These are phyloP conservation scores for Tubosaeta sp. DNA, from an alignment of 768 basidiomycete species.

Conservation along the genomic window DNA sequence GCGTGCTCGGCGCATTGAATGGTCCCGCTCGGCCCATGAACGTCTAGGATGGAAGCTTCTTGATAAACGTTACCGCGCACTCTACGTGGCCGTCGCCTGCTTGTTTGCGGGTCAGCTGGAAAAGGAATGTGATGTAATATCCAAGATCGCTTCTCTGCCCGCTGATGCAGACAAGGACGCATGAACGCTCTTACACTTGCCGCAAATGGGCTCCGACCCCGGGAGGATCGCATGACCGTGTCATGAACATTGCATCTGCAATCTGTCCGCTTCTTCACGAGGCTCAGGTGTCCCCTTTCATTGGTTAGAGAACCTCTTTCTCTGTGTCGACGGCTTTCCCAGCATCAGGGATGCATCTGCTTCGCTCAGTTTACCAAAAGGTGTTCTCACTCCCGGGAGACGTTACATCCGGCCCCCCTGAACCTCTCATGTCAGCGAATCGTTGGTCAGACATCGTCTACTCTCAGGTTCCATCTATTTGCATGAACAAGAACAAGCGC, in stretches of 20 bases:
- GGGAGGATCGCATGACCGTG: conserved; percentile 53
- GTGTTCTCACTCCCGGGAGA: conserved; percentile 57
- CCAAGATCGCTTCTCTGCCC: conserved; percentile 33
- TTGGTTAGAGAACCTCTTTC: conserved; percentile 11
- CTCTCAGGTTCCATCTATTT: conserved; percentile 53
- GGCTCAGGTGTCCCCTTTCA: conserved; percentile 20
- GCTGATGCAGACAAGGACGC: conserved; percentile 21
- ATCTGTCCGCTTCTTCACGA: conserved; percentile 51
- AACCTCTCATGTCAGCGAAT: conserved; percentile 58
- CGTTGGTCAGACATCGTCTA: conserved; percentile 58
- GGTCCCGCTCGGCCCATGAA: conserved; percentile 28
- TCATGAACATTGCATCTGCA: conserved; percentile 62
- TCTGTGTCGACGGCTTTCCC: conserved; percentile 28
- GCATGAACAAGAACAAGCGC: conserved; percentile 56
- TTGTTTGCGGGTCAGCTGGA: conserved; percentile 52
- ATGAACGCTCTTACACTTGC: conserved; percentile 45
- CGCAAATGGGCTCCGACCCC: conserved; percentile 70
- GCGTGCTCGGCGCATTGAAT: conserved; percentile 14
- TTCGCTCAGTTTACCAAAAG: conserved; percentile 56
- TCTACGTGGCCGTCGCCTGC: conserved; percentile 59
- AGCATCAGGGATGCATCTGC: conserved; percentile 34
- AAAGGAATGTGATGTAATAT: conserved; percentile 43
- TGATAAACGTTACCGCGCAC: conserved; percentile 52
- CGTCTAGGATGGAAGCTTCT: conserved; percentile 39
- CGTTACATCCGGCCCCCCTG: conserved; percentile 42